These are phyloP conservation scores for Debaryomyces singareniensis DNA, from an alignment of 1,139 yeast species.

Conservation along the genomic window DNA sequence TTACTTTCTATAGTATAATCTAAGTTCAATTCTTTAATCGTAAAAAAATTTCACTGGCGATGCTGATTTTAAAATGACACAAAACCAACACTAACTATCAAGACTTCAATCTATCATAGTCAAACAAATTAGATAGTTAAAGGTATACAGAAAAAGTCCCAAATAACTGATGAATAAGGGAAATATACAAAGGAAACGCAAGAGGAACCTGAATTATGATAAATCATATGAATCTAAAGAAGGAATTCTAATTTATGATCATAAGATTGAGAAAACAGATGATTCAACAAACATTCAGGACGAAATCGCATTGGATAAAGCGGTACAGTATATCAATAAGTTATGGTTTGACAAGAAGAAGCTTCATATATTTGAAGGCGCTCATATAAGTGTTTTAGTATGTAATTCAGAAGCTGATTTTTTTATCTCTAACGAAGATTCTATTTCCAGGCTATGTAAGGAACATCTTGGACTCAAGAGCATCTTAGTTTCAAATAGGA, in stretches of 20 bases:
- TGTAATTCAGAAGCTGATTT: slow-evolving; percentile 22
- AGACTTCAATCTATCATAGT: background rate
- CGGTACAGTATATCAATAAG: slow-evolving; percentile 15
- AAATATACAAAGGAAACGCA: background rate
- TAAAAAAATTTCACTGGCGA: background rate
- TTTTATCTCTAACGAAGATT: slow-evolving; percentile 12
- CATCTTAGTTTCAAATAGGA: slow-evolving; percentile 14
- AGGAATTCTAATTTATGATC: background rate
- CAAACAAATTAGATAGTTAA: background rate
- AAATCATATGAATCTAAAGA: background rate
- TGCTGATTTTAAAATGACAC: background rate
- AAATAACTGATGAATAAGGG: background rate
- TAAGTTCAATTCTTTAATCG: background rate
- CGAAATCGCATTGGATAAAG: slow-evolving; percentile 14
- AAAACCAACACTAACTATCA: background rate
- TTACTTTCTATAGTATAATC: background rate
- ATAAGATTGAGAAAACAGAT: background rate
- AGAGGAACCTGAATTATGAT: background rate
- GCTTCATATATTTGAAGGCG: slow-evolving; percentile 1
- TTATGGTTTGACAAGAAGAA: slow-evolving; percentile 4
- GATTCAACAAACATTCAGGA: slow-evolving; percentile 3
- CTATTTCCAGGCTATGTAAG: slow-evolving; percentile 7
- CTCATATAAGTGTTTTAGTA: slow-evolving; percentile 15
- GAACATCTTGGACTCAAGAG: slow-evolving; percentile 15
- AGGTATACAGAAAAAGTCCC: background rate